A percentile compares a stretch with the other conserved stretches of the same genome.
Conservation (phyloP, 2,329 filamentous ascomycete species). For the Aspergillus ustus region DNA sequence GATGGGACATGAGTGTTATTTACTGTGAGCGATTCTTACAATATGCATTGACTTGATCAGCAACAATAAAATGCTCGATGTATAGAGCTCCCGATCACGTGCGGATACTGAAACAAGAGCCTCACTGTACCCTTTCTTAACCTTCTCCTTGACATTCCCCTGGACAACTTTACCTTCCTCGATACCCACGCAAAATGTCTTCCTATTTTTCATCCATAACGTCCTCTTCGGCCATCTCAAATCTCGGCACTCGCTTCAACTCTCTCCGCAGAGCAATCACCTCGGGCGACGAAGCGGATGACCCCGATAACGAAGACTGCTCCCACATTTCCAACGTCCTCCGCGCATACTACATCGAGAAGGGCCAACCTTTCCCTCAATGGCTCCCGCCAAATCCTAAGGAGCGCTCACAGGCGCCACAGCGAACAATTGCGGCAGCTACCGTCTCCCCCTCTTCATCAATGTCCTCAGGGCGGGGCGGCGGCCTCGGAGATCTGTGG, state of each 20-base stretch:
- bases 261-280: constrained; percentile 56
- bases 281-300: constrained; percentile 47
- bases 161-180: constrained; percentile 4
- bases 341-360: constrained; percentile 89
- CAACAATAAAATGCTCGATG: background rate
- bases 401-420: constrained; percentile 59
- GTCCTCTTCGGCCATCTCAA: constrained; percentile 51
- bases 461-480: constrained; percentile 40
- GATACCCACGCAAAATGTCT: constrained; percentile 59
- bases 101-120: constrained; percentile 11
- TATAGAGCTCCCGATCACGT: constrained; percentile 11
- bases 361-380: constrained; percentile 75
- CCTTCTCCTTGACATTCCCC: background rate
- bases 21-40: background rate
- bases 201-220: constrained; percentile 78
- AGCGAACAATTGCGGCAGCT: constrained; percentile 54
- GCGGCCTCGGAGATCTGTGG: constrained; percentile 64
- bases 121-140: background rate
- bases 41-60: background rate
- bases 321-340: constrained; percentile 94
- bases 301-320: constrained; percentile 71
- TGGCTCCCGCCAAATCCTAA: constrained; percentile 95
- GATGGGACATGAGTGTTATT: constrained; percentile 10
- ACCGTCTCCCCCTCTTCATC: constrained; percentile 34
- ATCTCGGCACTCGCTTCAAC: constrained; percentile 62